These are phyloP conservation scores for Coemansia sp. DNA, from an alignment of 192 early-diverging fungal genomes.

Conservation along the genomic window DNA sequence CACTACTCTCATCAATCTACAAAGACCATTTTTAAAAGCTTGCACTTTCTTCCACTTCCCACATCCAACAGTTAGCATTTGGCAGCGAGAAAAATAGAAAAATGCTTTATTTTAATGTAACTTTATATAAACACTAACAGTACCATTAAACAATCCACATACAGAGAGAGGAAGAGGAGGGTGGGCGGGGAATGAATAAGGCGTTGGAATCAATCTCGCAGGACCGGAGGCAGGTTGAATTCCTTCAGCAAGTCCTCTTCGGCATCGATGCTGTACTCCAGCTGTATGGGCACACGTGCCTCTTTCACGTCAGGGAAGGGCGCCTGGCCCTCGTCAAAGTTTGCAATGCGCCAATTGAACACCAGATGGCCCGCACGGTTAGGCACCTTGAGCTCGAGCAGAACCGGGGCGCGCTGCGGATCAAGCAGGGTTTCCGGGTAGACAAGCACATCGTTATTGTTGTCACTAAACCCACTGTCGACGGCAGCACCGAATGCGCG, in stretches of 20 bases:
- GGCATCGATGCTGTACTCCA: slow-evolving; percentile 49
- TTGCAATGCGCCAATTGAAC: slow-evolving; percentile 51
- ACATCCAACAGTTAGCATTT: not conserved
- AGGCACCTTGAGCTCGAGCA: slow-evolving; percentile 49
- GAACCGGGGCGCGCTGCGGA: slow-evolving; percentile 46
- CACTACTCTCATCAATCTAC: too few relatives aligned
- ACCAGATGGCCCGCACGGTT: slow-evolving; percentile 39
- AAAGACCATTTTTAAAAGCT: too few relatives aligned
- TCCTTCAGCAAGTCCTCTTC: slow-evolving; percentile 41
- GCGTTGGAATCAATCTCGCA: slow-evolving; percentile 16
- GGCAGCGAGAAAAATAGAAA: not conserved
- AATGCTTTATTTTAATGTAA: not conserved
- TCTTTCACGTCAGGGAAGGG: slow-evolving; percentile 49
- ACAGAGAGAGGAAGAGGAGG: slow-evolving; percentile 1
- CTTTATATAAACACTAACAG: not conserved
- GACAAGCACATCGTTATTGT: slow-evolving; percentile 32
- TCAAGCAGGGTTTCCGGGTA: slow-evolving; percentile 49
- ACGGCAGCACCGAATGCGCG: slow-evolving; percentile 16
- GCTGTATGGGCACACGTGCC: slow-evolving; percentile 43
- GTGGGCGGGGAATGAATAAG: not conserved
- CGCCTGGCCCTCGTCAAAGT: slow-evolving; percentile 55
- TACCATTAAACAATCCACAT: too few relatives aligned
- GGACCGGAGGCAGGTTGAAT: slow-evolving; percentile 32
- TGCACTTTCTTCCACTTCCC: not conserved
- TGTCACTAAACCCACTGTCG: slow-evolving; percentile 13